Percentiles rank a stretch among this genome's conserved stretches.
These are phyloP conservation scores for Sclerospora graminicola DNA, from an alignment of 352 stramenopile genomes.

Conservation along the genomic window DNA sequence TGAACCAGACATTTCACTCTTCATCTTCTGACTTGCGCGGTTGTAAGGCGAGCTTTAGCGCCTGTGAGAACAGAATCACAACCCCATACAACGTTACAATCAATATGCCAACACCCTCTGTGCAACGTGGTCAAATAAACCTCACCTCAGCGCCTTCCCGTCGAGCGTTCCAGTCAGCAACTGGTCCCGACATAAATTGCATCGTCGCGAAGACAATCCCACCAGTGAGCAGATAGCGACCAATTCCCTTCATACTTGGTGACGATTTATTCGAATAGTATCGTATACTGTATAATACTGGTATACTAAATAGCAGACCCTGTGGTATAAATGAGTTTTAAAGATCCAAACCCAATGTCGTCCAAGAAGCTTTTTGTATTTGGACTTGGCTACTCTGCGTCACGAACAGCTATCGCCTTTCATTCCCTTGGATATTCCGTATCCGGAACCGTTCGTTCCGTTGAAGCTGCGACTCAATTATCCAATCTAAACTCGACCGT, in stretches of 20 bases:
- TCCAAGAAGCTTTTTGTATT: conserved; percentile 86
- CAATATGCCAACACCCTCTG: background rate
- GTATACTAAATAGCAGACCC: too few relatives aligned
- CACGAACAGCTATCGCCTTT: conserved; percentile 60
- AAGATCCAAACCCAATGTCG: too few relatives aligned
- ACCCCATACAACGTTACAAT: background rate
- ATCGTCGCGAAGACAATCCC: conserved; percentile 57
- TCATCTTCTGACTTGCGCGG: conserved; percentile 36
- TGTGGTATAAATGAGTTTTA: too few relatives aligned
- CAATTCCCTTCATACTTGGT: conserved; percentile 56
- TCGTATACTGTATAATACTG: too few relatives aligned
- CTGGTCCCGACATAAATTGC: conserved; percentile 50
- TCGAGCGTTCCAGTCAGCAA: conserved; percentile 72
- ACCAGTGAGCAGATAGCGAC: conserved; percentile 60
- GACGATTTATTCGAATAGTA: too few relatives aligned
- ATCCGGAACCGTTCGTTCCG: conserved; percentile 60
- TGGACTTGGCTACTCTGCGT: conserved; percentile 79
- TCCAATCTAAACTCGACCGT: conserved; percentile 19
- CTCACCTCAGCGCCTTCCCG: conserved; percentile 47
- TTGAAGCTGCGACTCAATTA: conserved; percentile 35
- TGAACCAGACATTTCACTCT: conserved; percentile 24
- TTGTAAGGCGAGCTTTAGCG: conserved; percentile 53
- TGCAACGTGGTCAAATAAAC: background rate
- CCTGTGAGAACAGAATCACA: conserved; percentile 14
- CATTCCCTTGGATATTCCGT: conserved; percentile 46